phyloP scores from a whole-genome alignment of 1,139 yeast species.

The Suhomyces panamericanus region DNA sequence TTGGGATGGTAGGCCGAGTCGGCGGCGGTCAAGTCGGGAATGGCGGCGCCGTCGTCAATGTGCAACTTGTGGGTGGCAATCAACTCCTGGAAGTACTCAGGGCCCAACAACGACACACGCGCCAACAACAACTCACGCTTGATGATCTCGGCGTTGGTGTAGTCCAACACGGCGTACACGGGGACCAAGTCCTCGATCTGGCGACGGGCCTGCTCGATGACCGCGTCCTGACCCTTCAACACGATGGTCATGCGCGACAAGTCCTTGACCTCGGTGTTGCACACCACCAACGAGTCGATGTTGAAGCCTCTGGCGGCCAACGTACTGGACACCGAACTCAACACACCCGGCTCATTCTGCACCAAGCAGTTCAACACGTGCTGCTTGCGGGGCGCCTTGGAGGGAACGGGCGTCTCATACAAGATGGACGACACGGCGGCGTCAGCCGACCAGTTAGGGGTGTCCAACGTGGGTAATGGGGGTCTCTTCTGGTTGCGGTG shows the following conservation, averaged over 20 bases:
- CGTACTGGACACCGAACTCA: conserved; percentile 90
- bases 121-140: conserved; percentile 88
- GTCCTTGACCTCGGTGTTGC: conserved; percentile 94
- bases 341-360: conserved; percentile 97
- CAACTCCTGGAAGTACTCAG: conserved; percentile 95
- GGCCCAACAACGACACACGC: conserved; percentile 89
- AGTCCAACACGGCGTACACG: conserved; percentile 95
- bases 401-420: conserved; percentile 86
- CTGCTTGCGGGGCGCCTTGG: conserved; percentile 67
- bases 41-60: conserved; percentile 38
- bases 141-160: conserved; percentile 85
- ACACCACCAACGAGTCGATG: conserved; percentile 94
- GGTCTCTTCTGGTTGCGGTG: conserved; percentile 88
- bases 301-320: conserved; percentile 98
- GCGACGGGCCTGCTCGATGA: conserved; percentile 97
- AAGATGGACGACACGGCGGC: conserved; percentile 94
- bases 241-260: conserved; percentile 96
- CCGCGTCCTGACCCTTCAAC: conserved; percentile 91
- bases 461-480: conserved; percentile 89
- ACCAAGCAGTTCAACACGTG: conserved; percentile 96
- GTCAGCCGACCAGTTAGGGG: conserved; percentile 94
- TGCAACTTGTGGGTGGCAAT: conserved; percentile 78
- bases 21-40: conserved; percentile 51
- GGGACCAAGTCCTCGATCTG: conserved; percentile 98
- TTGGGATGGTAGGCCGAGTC: conserved; percentile 77